A percentile compares a stretch with the other conserved stretches of the same genome.
Conservation (phyloP, 2,329 filamentous ascomycete genomes). For the Trichophyton rubrum region DNA sequence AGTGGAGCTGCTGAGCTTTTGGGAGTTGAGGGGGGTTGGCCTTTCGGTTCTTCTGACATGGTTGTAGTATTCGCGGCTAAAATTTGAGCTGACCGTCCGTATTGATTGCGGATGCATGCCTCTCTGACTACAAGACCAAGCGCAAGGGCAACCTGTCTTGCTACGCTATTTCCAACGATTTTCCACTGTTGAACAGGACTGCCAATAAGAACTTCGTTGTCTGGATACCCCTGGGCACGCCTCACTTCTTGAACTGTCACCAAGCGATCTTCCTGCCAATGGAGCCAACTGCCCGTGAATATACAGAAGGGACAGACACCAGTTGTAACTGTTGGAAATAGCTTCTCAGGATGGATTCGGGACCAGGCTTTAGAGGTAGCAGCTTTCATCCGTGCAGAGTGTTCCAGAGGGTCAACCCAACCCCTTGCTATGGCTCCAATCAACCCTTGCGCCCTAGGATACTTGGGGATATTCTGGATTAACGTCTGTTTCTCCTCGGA, state of each 20-base stretch:
- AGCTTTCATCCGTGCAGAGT: constrained; percentile 10
- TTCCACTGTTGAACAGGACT: constrained; percentile 43
- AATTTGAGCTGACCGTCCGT: not conserved
- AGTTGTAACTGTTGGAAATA: constrained; percentile 56
- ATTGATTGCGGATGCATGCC: constrained; percentile 34
- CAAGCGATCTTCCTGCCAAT: constrained; percentile 53
- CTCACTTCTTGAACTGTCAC: constrained; percentile 55
- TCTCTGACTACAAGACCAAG: constrained; percentile 53
- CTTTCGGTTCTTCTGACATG: not conserved
- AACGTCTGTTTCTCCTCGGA: constrained; percentile 33
- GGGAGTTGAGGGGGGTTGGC: not conserved
- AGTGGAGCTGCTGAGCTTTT: not conserved
- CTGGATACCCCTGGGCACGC: constrained; percentile 56
- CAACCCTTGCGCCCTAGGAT: constrained; percentile 24
- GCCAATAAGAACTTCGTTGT: constrained; percentile 59
- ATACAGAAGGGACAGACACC: constrained; percentile 39
- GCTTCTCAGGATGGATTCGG: constrained; percentile 29
- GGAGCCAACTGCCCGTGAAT: constrained; percentile 44
- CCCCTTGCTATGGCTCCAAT: constrained; percentile 10
- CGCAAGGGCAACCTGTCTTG: constrained; percentile 53
- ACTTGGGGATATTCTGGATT: constrained; percentile 47
- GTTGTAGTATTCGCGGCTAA: not conserved
- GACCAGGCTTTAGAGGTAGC: constrained; percentile 10
- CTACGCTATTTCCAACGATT: constrained; percentile 66
- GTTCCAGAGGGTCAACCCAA: constrained; percentile 14